Conservation (phyloP, 352 stramenopile species). For the Elongisporangium anandrum region DNA sequence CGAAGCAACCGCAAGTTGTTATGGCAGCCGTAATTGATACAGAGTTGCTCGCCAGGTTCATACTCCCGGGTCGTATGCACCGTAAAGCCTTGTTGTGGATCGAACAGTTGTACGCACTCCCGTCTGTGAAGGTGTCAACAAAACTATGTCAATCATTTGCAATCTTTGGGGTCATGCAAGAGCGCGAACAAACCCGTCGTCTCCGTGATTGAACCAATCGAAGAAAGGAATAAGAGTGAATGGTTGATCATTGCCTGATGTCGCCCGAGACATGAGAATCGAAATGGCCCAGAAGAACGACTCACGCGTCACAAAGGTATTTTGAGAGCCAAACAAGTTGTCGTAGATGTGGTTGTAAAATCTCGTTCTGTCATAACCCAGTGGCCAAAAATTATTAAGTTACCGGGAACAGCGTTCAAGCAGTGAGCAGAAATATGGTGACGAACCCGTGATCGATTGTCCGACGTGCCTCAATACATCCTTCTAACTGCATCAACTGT, state of each 20-base stretch:
- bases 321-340: slow-evolving; percentile 59
- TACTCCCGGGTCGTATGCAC: slow-evolving; percentile 60
- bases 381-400: background rate
- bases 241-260: slow-evolving; percentile 62
- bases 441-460: slow-evolving; percentile 63
- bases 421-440: slow-evolving; percentile 3
- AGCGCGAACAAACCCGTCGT: slow-evolving; percentile 31
- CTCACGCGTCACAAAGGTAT: slow-evolving; percentile 46
- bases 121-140: slow-evolving; percentile 30
- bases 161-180: background rate
- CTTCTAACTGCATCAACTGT: slow-evolving; percentile 58
- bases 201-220: slow-evolving; percentile 82
- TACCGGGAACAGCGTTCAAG: background rate
- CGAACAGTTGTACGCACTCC: slow-evolving; percentile 63
- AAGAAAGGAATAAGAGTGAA: slow-evolving; percentile 86
- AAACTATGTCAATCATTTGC: background rate
- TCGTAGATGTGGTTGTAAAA: slow-evolving; percentile 71
- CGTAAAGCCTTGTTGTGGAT: slow-evolving; percentile 50
- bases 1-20: slow-evolving; percentile 61
- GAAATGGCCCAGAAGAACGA: slow-evolving; percentile 81
- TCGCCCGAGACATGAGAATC: slow-evolving; percentile 76
- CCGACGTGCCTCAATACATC: slow-evolving; percentile 48
- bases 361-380: slow-evolving; percentile 20
- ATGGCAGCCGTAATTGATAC: slow-evolving; percentile 77
- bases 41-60: slow-evolving; percentile 60